Evolutionary conservation across 345 rosid species (phyloP), one percentile per base, ranked within the genome.

Genomic region (Hibiscus syriacus): DNA sequence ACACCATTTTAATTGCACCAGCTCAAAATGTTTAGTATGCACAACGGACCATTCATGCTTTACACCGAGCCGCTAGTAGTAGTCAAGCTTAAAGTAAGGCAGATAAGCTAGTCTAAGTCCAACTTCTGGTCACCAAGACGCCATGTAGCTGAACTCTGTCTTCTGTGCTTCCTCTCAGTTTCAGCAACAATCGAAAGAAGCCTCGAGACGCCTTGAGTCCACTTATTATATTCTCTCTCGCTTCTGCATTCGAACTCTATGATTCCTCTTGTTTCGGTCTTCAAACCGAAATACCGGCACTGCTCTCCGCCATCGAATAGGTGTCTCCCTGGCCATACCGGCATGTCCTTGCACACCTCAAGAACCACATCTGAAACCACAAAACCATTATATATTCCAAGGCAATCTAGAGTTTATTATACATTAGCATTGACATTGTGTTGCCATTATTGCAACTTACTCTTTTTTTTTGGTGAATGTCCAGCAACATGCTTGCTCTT

Each of bases 321-420:
- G 64, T 89, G 90, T 74, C 98, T 86, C 11, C 97, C 98, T 0
- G 97, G 89, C 98, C 97, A 93, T 20, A 97, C 90, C 2, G 94
- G 81, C 83, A 90, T 67, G 74, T 89, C 91, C 69, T 78, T 85
- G 79, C 78, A 80, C 45, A 90, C 94, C 60, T 86, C 97, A 64
- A 86, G 7, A 45, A 93, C 91, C 54, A 82, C 81, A 80, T 80
- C 99, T 90, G 89, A 73, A 69, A 23, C 41, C 6, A 67, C 70
- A n/a, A 64, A 29, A 52, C n/a, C n/a, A 4, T 22, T 1, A 53
- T 52, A 23, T 22, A 52, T 27, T 17, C 16, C 17, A 49, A 46
- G 43, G 27, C 17, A 64, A 19, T 5, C 34, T 9, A 62, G 13
- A 7, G 25, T 12, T 61, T 61, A 34, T 55, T 58, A 32, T 8